These are phyloP conservation scores for Trebouxia sp. DNA, from an alignment of 139 green algal genomes.

Conservation along the genomic window DNA sequence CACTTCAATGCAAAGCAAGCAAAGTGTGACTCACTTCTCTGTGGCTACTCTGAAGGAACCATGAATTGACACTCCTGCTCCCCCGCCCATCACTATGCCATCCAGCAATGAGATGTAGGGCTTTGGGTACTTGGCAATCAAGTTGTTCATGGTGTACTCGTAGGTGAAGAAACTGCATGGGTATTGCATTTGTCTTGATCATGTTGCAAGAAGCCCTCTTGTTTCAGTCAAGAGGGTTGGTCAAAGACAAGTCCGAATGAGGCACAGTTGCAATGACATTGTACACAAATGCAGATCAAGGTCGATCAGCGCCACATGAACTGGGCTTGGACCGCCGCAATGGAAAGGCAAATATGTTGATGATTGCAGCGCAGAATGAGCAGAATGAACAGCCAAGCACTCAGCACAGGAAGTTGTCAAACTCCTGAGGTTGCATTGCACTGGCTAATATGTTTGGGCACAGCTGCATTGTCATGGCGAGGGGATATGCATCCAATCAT, in stretches of 20 bases:
- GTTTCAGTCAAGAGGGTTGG: no score
- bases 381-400: no score
- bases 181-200: no score
- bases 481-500: neutral
- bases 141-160: conserved; percentile 61
- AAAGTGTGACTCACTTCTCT: conserved; percentile 60
- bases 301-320: neutral
- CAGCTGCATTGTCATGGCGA: no score
- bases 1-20: neutral
- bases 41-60: conserved; percentile 88
- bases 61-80: conserved; percentile 85
- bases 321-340: neutral
- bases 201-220: neutral
- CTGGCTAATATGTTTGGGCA: no score
- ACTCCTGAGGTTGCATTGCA: no score
- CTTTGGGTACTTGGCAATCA: conserved; percentile 36
- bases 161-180: conserved; percentile 49
- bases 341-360: neutral
- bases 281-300: neutral
- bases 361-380: no score
- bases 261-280: no score
- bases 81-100: conserved; percentile 93
- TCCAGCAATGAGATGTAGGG: conserved; percentile 89
- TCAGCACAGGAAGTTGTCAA: no score
- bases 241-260: no score